Evolutionary conservation across 176 grass and related monocot species (phyloP).

Genomic region (Phoenix roebelenii): DNA sequence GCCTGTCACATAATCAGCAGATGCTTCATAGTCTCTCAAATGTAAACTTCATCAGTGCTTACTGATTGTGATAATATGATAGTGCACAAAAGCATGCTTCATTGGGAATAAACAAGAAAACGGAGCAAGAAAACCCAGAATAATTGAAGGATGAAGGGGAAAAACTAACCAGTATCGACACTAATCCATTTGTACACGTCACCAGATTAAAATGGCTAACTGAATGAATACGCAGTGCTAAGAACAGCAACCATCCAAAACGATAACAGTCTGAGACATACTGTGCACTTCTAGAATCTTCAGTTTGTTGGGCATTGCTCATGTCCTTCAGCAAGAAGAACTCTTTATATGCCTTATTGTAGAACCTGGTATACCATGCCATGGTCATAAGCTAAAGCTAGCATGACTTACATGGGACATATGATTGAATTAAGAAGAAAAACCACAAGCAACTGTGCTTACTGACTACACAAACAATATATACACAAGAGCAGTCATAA

Average conservation of each 20-base stretch:
- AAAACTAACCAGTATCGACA: constrained; percentile 68
- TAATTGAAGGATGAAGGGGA: constrained; percentile 12
- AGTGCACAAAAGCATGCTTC: too few species aligned
- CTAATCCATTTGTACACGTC: constrained; percentile 78
- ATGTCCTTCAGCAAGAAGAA: constrained; percentile 40
- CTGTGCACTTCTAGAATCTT: constrained; percentile 12
- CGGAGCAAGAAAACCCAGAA: neutral
- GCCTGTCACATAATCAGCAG: constrained; percentile 28
- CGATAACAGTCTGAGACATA: constrained; percentile 34
- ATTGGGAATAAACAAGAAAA: too few species aligned
- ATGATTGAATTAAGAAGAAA: too few species aligned
- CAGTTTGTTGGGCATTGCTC: constrained; percentile 26
- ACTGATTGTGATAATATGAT: too few species aligned
- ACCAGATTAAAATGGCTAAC: constrained; percentile 65
- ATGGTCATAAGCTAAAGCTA: constrained; percentile 1
- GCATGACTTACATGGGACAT: neutral
- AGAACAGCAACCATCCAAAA: constrained; percentile 89
- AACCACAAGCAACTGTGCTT: too few species aligned
- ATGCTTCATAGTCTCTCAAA: too few species aligned
- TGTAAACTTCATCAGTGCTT: too few species aligned
- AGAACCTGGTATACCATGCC: constrained; percentile 44
- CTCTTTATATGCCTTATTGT: constrained; percentile 59
- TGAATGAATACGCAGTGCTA: constrained; percentile 59
- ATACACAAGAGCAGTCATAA: too few species aligned
- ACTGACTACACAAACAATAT: too few species aligned